phyloP scores from a whole-genome alignment of 306 rosid genomes.

The Sechiopsis laciniata region DNA sequence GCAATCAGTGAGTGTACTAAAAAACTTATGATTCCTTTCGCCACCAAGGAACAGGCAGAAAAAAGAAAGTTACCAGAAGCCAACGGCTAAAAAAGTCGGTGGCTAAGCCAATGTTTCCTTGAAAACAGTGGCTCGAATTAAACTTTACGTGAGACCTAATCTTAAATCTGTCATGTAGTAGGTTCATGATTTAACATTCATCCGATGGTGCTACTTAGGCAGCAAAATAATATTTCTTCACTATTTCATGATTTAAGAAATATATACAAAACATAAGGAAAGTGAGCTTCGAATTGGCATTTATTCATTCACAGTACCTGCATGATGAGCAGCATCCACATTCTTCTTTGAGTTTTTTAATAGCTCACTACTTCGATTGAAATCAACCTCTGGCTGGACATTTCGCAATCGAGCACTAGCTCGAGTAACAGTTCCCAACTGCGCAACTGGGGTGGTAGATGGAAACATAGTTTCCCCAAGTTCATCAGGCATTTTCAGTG shows the following conservation, averaged over 20 bases:
- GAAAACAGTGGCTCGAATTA: too few species aligned
- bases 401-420: conserved; percentile 86
- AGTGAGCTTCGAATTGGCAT: background rate
- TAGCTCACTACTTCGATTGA: conserved; percentile 65
- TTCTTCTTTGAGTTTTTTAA: conserved; percentile 60
- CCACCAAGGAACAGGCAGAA: too few species aligned
- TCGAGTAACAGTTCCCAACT: conserved; percentile 60
- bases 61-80: too few species aligned
- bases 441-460: conserved; percentile 62
- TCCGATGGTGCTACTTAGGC: background rate
- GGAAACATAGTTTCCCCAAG: conserved; percentile 55
- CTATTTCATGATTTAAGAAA: background rate
- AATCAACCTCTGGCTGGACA: conserved; percentile 68
- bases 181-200: too few species aligned
- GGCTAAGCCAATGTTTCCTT: too few species aligned
- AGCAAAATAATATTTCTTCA: background rate
- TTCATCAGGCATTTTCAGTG: conserved; percentile 59
- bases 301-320: conserved; percentile 44
- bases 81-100: too few species aligned
- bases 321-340: conserved; percentile 38
- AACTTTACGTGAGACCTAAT: too few species aligned
- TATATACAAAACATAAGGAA: background rate
- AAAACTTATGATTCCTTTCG: too few species aligned
- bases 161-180: too few species aligned
- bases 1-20: too few species aligned